Evolutionary conservation across 257 asterid species (phyloP), one percentile per base, ranked within the genome.

Genomic region (Solanum pimpinellifolium): DNA sequence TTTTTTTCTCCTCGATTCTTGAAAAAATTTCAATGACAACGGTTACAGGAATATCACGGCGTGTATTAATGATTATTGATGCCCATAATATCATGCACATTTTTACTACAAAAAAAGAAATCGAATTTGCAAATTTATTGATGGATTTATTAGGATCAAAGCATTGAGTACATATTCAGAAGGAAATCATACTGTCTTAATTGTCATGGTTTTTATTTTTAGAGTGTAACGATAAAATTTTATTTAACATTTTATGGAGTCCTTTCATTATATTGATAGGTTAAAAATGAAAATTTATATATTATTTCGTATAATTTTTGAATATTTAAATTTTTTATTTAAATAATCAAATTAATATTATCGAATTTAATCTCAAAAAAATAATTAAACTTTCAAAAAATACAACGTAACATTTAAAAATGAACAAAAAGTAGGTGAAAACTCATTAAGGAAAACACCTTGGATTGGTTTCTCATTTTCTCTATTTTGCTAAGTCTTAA

Each of bases 361-460:
- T 37, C 0, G 6, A 37, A 37, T 37, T 37, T 37, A 0, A 37
- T 37, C 1, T 6, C 1, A 1, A 37, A 1, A 1, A 5, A 37
- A 6, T 37, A 37, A 1, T 37, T 7, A 37, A 5, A 37, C 35
- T 39, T 39, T 39, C 2, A 1, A 39, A 37, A 39, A 39, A 7
- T 39, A 0, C 0, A 39, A 39, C 42, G 1, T 7, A 0, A 39
- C 0, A 7, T 0, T 39, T 39, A 39, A 39, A 7, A 39, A 7
- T 39, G 0, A 8, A 39, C 0, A 39, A 7, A 1, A 0, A 39
- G 2, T 39, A 42, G 1, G 49, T 37, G 16, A 77, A 10, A 1
- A 75, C 7, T 12, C 65, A n/a, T 37, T 73, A 9, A 56, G 65
- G 7, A 56, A 56, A 56, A 18, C n/a, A 52, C 23, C 62, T 52